A percentile compares a stretch with the other conserved stretches of the same genome.
Conservation (phyloP, 805 yeast genomes). For the Sugiyamaella smithiae region DNA sequence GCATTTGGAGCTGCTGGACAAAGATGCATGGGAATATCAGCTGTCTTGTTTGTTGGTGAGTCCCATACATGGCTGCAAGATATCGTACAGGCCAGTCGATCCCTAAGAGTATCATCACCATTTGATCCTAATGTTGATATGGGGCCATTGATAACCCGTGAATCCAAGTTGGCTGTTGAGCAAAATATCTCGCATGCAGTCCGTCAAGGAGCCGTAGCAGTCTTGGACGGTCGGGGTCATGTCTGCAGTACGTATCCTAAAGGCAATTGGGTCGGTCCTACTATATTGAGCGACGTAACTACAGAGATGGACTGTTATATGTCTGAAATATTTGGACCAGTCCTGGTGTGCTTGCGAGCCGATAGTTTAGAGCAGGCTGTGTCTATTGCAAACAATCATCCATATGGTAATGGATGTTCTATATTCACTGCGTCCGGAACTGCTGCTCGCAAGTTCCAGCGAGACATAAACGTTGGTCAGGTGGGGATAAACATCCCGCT, state of each 20-base stretch:
- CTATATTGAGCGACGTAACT: not conserved
- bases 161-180: not conserved
- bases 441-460: conserved; percentile 1
- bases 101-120: not conserved
- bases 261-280: conserved; percentile 3
- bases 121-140: not conserved
- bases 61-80: not conserved
- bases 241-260: not conserved
- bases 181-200: not conserved
- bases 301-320: conserved; percentile 1
- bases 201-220: not conserved
- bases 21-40: conserved; percentile 1
- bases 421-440: conserved; percentile 2
- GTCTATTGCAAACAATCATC: not conserved
- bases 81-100: not conserved
- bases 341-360: not conserved
- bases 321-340: conserved; percentile 1
- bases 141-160: conserved; percentile 1
- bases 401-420: conserved; percentile 2
- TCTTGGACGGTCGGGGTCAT: not conserved
- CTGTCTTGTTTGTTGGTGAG: conserved; percentile 1
- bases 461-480: conserved; percentile 3
- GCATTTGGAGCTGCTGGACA: conserved; percentile 4
- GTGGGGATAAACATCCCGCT: conserved; percentile 1
- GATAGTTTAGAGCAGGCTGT: conserved; percentile 2